These are phyloP conservation scores for Aureobasidium sp. DNA, from an alignment of 2,329 filamentous ascomycete species.

Conservation along the genomic window DNA sequence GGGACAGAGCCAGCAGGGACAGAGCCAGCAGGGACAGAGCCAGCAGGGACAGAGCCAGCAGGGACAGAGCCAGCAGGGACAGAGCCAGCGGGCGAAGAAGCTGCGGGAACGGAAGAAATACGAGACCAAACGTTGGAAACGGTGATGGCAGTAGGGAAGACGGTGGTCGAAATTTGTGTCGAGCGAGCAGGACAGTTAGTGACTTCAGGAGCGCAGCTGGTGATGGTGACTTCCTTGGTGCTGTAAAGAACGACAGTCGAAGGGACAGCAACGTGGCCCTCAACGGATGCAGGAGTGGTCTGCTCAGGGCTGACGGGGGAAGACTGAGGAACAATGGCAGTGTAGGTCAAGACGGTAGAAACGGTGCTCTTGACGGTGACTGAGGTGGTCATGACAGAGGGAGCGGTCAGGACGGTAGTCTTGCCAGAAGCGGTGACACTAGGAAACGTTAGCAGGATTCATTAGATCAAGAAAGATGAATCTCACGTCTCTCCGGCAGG, in stretches of 20 bases:
- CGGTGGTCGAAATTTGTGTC: not conserved
- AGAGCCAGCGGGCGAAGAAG: not conserved
- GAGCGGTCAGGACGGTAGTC: constrained; percentile 20
- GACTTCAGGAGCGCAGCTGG: constrained; percentile 9
- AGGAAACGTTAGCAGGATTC: constrained; percentile 19
- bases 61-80: no score
- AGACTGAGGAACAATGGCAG: not conserved
- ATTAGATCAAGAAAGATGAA: not conserved
- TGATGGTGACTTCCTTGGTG: constrained; percentile 12
- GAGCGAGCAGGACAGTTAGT: constrained; percentile 8
- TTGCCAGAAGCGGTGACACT: constrained; percentile 23
- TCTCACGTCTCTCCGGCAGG: constrained; percentile 18
- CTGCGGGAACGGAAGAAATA: not conserved
- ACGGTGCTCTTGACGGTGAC: constrained; percentile 28
- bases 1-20: constrained; percentile 1
- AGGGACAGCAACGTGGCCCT: not conserved
- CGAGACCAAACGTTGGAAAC: constrained; percentile 3
- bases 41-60: no score
- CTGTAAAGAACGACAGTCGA: constrained; percentile 14
- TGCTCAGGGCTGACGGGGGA: not conserved
- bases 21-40: no score
- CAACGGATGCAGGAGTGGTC: not conserved
- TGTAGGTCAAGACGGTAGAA: not conserved
- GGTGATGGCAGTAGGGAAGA: constrained; percentile 4
- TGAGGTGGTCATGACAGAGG: constrained; percentile 1